These are phyloP conservation scores for Symbiodinium natans DNA, from an alignment of 73 alveolate species.

Conservation along the genomic window DNA sequence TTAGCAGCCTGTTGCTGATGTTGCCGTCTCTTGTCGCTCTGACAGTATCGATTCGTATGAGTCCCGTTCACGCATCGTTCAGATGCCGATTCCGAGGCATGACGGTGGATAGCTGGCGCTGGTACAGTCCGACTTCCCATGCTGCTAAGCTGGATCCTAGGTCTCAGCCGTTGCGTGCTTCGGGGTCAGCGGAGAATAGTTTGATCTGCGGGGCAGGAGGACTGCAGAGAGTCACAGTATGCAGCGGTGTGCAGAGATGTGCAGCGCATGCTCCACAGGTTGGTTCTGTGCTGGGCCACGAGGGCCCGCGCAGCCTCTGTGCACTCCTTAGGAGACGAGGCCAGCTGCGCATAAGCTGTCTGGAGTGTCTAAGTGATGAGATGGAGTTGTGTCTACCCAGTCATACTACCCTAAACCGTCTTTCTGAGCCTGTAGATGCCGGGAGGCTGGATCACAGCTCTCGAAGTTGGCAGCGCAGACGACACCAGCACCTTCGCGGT, in stretches of 20 bases:
- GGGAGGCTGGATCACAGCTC: constrained; percentile 54
- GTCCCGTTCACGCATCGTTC: too few relatives aligned
- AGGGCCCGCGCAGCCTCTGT: constrained; percentile 46
- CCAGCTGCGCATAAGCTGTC: neutral
- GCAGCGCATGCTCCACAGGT: too few relatives aligned
- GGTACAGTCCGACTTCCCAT: constrained; percentile 79
- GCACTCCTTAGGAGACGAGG: constrained; percentile 80
- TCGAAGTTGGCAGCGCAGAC: constrained; percentile 51
- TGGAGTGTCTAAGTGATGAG: neutral
- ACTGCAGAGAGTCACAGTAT: too few relatives aligned
- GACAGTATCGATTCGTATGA: too few relatives aligned
- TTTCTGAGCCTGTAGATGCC: neutral
- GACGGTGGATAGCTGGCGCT: constrained; percentile 40
- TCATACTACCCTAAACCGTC: too few relatives aligned
- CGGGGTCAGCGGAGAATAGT: too few relatives aligned
- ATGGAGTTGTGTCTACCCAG: too few relatives aligned
- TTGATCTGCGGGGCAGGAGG: too few relatives aligned
- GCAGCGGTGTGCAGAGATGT: too few relatives aligned
- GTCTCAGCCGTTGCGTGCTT: too few relatives aligned
- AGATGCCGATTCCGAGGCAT: neutral
- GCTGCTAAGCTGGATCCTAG: neutral
- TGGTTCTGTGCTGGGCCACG: constrained; percentile 66
- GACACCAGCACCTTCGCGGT: constrained; percentile 66
- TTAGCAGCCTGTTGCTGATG: neutral
- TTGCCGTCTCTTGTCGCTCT: neutral